Conservation (phyloP, 805 yeast species). For the Candida qinlingensis region DNA sequence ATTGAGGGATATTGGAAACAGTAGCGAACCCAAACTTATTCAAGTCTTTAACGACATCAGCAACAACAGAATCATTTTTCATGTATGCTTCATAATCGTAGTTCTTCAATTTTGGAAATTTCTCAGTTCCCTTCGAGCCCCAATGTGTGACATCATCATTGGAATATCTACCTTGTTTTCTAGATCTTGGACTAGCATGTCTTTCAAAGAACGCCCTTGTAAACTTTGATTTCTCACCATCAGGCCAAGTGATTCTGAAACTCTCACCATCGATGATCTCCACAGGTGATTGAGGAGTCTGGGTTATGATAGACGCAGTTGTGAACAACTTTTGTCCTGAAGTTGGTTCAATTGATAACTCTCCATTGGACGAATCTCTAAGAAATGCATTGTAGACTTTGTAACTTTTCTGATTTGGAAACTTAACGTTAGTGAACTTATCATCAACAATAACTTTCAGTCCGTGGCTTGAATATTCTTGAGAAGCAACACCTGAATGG, state of each 20-base stretch:
- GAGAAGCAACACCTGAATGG: slow-evolving; percentile 1
- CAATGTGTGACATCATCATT: slow-evolving; percentile 41
- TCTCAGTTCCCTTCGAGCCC: slow-evolving; percentile 26
- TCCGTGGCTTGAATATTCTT: not conserved
- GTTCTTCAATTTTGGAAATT: slow-evolving; percentile 12
- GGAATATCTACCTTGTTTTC: slow-evolving; percentile 29
- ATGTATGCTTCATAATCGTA: slow-evolving; percentile 14
- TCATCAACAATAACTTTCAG: slow-evolving; percentile 4
- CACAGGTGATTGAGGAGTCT: slow-evolving; percentile 28
- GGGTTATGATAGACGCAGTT: slow-evolving; percentile 41
- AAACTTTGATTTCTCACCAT: slow-evolving; percentile 40
- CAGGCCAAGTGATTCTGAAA: slow-evolving; percentile 44
- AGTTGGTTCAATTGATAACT: slow-evolving; percentile 44
- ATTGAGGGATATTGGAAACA: slow-evolving; percentile 45
- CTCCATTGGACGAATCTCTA: slow-evolving; percentile 55
- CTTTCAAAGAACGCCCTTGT: slow-evolving; percentile 41
- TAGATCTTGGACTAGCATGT: slow-evolving; percentile 30
- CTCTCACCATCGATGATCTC: slow-evolving; percentile 28
- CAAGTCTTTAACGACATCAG: slow-evolving; percentile 37
- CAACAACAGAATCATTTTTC: slow-evolving; percentile 20
- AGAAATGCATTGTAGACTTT: slow-evolving; percentile 41
- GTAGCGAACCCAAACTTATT: slow-evolving; percentile 54
- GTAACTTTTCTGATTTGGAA: not conserved
- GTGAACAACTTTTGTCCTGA: slow-evolving; percentile 61
- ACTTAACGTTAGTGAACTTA: slow-evolving; percentile 9